These are phyloP conservation scores for Eimeria acervulina DNA, from an alignment of 169 alveolate species.

Conservation along the genomic window DNA sequence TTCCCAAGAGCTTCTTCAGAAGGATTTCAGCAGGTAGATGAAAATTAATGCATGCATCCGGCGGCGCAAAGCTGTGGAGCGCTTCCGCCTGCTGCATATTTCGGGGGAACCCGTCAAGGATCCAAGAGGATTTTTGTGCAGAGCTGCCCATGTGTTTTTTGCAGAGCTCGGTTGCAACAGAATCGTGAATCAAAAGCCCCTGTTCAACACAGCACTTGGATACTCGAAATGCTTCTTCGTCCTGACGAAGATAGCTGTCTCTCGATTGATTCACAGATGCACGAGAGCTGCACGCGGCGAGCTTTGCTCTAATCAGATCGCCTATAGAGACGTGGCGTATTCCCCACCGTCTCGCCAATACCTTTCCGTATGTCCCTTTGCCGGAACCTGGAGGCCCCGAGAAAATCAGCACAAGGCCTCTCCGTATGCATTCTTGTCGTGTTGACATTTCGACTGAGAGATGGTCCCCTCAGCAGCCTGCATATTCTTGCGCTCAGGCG, in stretches of 20 bases:
- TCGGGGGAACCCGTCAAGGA: slow-evolving; percentile 88
- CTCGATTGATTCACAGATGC: neutral
- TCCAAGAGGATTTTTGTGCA: slow-evolving; percentile 66
- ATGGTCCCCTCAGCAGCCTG: neutral
- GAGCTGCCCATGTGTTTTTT: neutral
- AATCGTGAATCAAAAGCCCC: slow-evolving; percentile 86
- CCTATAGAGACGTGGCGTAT: slow-evolving; percentile 82
- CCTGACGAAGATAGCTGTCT: neutral
- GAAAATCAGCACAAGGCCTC: slow-evolving; percentile 56
- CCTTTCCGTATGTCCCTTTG: slow-evolving; percentile 84
- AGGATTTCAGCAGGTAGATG: slow-evolving; percentile 55
- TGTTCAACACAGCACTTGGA: neutral
- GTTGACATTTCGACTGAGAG: neutral
- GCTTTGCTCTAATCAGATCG: slow-evolving; percentile 80
- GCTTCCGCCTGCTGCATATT: slow-evolving; percentile 83
- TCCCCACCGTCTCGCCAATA: slow-evolving; percentile 68
- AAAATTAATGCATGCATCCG: slow-evolving; percentile 82
- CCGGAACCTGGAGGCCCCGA: slow-evolving; percentile 86
- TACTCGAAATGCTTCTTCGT: neutral
- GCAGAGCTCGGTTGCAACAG: slow-evolving; percentile 73
- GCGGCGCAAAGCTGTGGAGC: slow-evolving; percentile 66
- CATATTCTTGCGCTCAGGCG: neutral
- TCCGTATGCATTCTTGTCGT: neutral
- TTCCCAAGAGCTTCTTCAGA: slow-evolving; percentile 71
- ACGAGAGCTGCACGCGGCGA: neutral